Percentiles rank a stretch among this genome's conserved stretches.
These are phyloP conservation scores for Circinella minor DNA, from an alignment of 371 early-diverging fungal genomes.

Conservation along the genomic window DNA sequence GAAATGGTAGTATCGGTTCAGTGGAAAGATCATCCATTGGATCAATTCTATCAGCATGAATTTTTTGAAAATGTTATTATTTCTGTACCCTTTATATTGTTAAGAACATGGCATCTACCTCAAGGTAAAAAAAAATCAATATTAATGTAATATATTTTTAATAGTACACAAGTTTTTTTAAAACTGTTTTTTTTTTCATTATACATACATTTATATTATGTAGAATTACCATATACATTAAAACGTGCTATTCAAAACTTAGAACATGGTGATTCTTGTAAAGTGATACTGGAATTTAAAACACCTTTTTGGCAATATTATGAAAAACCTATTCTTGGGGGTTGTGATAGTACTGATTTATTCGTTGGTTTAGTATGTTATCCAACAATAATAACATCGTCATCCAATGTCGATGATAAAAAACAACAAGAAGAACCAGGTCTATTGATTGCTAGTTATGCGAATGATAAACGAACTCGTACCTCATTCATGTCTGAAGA, in stretches of 20 bases:
- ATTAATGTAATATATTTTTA: no score
- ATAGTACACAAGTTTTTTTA: no score
- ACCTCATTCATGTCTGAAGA: slow-evolving; percentile 35
- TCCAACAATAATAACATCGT: slow-evolving; percentile 7
- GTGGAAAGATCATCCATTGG: slow-evolving; percentile 32
- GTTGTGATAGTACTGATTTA: slow-evolving; percentile 40
- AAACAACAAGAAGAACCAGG: slow-evolving; percentile 26
- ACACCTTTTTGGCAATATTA: slow-evolving; percentile 40
- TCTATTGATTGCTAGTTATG: slow-evolving; percentile 40
- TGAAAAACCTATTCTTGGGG: slow-evolving; percentile 35
- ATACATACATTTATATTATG: background rate
- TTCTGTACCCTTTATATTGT: slow-evolving; percentile 33
- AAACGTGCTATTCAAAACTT: slow-evolving; percentile 29
- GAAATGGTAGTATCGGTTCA: slow-evolving; percentile 15
- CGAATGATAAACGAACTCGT: slow-evolving; percentile 8
- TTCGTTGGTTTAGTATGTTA: slow-evolving; percentile 28
- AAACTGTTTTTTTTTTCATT: no score
- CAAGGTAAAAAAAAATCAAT: slow-evolving; percentile 19
- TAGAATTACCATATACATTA: slow-evolving; percentile 30
- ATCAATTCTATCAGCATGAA: slow-evolving; percentile 23
- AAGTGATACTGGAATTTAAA: slow-evolving; percentile 38
- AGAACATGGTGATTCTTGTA: slow-evolving; percentile 29
- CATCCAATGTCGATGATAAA: background rate
- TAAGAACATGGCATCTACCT: slow-evolving; percentile 42
- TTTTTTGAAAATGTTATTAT: slow-evolving; percentile 41